These are phyloP conservation scores for Amphibolis antarctica DNA, from an alignment of 106 monocot genomes.

Conservation along the genomic window DNA sequence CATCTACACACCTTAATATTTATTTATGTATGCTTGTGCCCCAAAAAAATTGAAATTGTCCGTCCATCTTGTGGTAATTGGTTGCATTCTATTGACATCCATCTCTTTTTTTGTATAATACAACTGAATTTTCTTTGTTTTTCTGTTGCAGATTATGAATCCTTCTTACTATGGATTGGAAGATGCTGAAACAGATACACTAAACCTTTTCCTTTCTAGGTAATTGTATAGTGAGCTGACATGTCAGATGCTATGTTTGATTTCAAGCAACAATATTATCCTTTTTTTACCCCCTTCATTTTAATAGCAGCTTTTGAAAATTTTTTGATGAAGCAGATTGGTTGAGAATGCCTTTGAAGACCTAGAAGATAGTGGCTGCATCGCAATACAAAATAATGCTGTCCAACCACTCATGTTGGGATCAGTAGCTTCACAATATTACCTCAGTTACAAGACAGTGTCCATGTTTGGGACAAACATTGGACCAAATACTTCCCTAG, in stretches of 20 bases:
- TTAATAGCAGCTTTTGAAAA: background rate
- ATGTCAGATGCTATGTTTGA: background rate
- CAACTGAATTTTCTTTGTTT: background rate
- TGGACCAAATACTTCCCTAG: slow-evolving; percentile 58
- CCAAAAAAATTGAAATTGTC: too few species aligned
- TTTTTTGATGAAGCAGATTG: slow-evolving; percentile 34
- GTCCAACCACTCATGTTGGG: slow-evolving; percentile 76
- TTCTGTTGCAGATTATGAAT: slow-evolving; percentile 61
- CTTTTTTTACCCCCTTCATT: background rate
- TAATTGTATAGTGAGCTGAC: slow-evolving; percentile 4
- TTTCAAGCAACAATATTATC: background rate
- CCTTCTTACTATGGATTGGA: slow-evolving; percentile 90
- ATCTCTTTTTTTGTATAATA: background rate
- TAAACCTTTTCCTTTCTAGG: slow-evolving; percentile 87
- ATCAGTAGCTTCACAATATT: slow-evolving; percentile 91
- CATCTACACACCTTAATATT: too few species aligned
- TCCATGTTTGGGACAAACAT: slow-evolving; percentile 97
- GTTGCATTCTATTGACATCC: background rate
- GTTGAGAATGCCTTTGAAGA: slow-evolving; percentile 85
- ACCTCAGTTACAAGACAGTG: slow-evolving; percentile 78
- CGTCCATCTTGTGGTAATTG: too few species aligned
- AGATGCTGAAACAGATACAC: slow-evolving; percentile 47
- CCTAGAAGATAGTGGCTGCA: slow-evolving; percentile 92
- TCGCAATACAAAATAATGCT: slow-evolving; percentile 46
- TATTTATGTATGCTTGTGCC: too few species aligned